These are phyloP conservation scores for Cyberlindnera maclurae DNA, from an alignment of 805 yeast genomes.

Conservation along the genomic window DNA sequence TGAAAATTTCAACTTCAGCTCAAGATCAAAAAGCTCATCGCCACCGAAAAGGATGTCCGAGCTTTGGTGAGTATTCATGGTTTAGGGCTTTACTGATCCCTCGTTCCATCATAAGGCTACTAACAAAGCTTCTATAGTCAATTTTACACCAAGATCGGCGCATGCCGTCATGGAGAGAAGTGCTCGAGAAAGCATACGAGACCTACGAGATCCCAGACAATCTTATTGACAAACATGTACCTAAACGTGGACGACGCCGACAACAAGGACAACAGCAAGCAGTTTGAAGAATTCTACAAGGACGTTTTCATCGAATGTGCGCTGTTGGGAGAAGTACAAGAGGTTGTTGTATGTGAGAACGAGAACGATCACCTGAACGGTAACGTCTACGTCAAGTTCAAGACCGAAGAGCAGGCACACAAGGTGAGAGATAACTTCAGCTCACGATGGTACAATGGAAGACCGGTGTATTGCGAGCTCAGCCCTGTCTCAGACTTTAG, in stretches of 20 bases:
- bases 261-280: conserved; percentile 32
- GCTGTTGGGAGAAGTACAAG: conserved; percentile 44
- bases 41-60: too few relatives aligned
- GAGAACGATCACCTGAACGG: conserved; percentile 78
- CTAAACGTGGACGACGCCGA: conserved; percentile 54
- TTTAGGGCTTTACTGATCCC: conserved; percentile 55
- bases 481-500: conserved; percentile 65
- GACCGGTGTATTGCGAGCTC: conserved; percentile 75
- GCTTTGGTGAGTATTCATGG: too few relatives aligned
- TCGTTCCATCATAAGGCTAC: conserved; percentile 36
- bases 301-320: conserved; percentile 64
- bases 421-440: conserved; percentile 57
- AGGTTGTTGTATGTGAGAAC: conserved; percentile 74
- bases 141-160: conserved; percentile 79
- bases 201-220: conserved; percentile 59
- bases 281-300: conserved; percentile 56
- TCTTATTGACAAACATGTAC: conserved; percentile 58
- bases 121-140: conserved; percentile 29
- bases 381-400: conserved; percentile 69
- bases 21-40: too few relatives aligned
- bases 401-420: conserved; percentile 48
- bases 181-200: conserved; percentile 69
- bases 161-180: conserved; percentile 87
- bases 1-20: too few relatives aligned
- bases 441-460: conserved; percentile 71